phyloP scores from a whole-genome alignment of 768 basidiomycete species.

The Boletus tomentosulus region DNA sequence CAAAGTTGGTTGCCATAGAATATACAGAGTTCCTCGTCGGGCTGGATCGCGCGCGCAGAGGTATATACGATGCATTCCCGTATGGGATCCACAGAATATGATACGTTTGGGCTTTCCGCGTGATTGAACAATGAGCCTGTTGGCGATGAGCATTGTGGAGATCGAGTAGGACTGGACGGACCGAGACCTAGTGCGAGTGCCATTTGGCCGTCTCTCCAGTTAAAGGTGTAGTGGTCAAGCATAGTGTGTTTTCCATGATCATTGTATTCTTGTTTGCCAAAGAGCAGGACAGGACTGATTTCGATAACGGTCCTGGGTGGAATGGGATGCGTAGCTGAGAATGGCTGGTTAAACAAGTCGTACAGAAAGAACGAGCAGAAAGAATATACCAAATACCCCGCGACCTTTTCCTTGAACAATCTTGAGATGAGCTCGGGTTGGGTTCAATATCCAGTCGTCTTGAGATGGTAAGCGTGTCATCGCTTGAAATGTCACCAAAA shows the following conservation, averaged over 20 bases:
- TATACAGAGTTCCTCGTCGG: slow-evolving; percentile 75
- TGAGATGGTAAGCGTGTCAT: too few species aligned
- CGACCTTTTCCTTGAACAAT: slow-evolving; percentile 48
- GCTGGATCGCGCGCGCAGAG: slow-evolving; percentile 47
- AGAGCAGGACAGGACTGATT: slow-evolving; percentile 79
- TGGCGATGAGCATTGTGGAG: neutral
- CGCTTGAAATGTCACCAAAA: slow-evolving; percentile 22
- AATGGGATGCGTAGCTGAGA: slow-evolving; percentile 23
- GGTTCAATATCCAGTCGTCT: slow-evolving; percentile 42
- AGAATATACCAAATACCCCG: slow-evolving; percentile 56
- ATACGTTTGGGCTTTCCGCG: slow-evolving; percentile 63
- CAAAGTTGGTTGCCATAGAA: slow-evolving; percentile 68
- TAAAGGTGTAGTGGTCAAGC: slow-evolving; percentile 73
- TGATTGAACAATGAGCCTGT: slow-evolving; percentile 84
- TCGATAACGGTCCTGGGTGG: slow-evolving; percentile 68
- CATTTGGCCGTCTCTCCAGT: slow-evolving; percentile 69
- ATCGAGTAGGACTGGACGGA: slow-evolving; percentile 25
- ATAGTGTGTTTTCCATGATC: slow-evolving; percentile 58
- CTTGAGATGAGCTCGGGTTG: slow-evolving; percentile 46
- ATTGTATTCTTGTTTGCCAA: slow-evolving; percentile 66
- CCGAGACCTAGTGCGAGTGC: slow-evolving; percentile 78
- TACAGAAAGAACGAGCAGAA: neutral
- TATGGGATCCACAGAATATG: slow-evolving; percentile 50
- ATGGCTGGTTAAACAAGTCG: slow-evolving; percentile 25
- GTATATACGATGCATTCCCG: slow-evolving; percentile 62